A percentile compares a stretch with the other conserved stretches of the same genome.
These are phyloP conservation scores for Fonsecaea nubica DNA, from an alignment of 2,329 filamentous ascomycete species.

Conservation along the genomic window DNA sequence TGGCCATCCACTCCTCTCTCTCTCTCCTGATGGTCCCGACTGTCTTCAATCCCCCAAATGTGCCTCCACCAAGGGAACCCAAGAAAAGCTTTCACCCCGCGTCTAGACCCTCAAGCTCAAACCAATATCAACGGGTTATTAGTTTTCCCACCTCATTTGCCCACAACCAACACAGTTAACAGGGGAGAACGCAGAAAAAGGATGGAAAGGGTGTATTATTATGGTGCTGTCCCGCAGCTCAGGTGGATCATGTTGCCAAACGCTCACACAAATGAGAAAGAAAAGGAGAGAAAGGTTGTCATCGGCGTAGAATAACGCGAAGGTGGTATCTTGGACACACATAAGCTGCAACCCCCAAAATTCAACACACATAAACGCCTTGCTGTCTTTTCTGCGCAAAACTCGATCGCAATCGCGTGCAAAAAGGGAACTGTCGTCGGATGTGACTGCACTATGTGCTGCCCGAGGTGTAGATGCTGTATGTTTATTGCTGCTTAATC, in stretches of 20 bases:
- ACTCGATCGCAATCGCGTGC: slow-evolving; percentile 12
- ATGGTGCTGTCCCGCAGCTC: slow-evolving; percentile 29
- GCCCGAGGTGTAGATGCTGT: neutral
- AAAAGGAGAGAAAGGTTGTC: slow-evolving; percentile 13
- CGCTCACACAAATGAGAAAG: slow-evolving; percentile 30
- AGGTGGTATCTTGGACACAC: slow-evolving; percentile 34
- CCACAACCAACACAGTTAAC: slow-evolving; percentile 20
- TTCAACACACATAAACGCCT: slow-evolving; percentile 23
- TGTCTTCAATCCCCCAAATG: neutral
- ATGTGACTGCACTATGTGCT: slow-evolving; percentile 10
- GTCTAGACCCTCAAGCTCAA: slow-evolving; percentile 6
- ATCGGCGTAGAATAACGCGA: slow-evolving; percentile 20
- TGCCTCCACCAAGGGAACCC: neutral
- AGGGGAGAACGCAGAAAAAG: slow-evolving; percentile 5
- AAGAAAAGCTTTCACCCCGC: neutral
- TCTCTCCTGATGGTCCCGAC: neutral
- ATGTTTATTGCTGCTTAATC: slow-evolving; percentile 1
- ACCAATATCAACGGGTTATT: slow-evolving; percentile 9
- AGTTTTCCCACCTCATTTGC: slow-evolving; percentile 19
- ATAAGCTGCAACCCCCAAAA: slow-evolving; percentile 24
- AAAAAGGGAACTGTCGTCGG: slow-evolving; percentile 11
- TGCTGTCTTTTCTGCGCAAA: slow-evolving; percentile 24
- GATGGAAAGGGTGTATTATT: slow-evolving; percentile 26
- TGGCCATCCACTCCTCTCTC: too few relatives aligned
- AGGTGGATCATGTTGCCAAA: slow-evolving; percentile 28